Evolutionary conservation across 2,329 filamentous ascomycete species (phyloP).

Genomic region (Fusarium xylarioides): DNA sequence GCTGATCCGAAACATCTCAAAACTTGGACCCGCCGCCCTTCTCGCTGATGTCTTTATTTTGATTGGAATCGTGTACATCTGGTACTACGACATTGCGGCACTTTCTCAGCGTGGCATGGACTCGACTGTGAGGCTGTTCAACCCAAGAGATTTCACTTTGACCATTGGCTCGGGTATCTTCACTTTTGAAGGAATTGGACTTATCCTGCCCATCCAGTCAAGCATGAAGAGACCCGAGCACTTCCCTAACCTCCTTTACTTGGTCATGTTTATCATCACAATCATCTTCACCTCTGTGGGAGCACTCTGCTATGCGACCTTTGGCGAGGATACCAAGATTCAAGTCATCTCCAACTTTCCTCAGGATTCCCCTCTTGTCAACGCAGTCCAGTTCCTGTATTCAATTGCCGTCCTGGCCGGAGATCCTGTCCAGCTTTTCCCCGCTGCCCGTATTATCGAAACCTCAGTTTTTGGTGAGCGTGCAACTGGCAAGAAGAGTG

Average conservation of each 20-base stretch:
- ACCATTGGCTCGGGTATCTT: constrained; percentile 80
- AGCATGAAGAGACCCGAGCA: constrained; percentile 76
- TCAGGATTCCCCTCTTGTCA: constrained; percentile 75
- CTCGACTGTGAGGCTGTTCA: constrained; percentile 72
- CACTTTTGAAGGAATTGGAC: constrained; percentile 80
- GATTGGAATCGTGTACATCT: constrained; percentile 76
- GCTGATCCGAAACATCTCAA: constrained; percentile 78
- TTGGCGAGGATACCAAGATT: constrained; percentile 73
- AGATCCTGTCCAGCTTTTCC: constrained; percentile 79
- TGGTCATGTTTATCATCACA: constrained; percentile 79
- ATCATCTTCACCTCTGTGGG: constrained; percentile 77
- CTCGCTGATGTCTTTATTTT: constrained; percentile 78
- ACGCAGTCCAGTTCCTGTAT: constrained; percentile 79
- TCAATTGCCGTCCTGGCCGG: constrained; percentile 77
- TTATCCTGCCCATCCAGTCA: constrained; percentile 79
- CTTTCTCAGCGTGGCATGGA: constrained; percentile 66
- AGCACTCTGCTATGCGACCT: constrained; percentile 77
- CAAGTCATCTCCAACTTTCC: constrained; percentile 82
- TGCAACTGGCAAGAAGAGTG: constrained; percentile 70
- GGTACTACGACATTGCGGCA: constrained; percentile 71
- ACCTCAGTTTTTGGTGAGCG: constrained; percentile 71
- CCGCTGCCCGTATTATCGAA: constrained; percentile 76
- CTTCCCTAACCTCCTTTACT: constrained; percentile 71
- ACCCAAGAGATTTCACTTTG: constrained; percentile 72
- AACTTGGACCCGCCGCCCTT: constrained; percentile 74